Percentiles rank a stretch among this genome's conserved stretches.
Conservation (phyloP, 208 protist species). For the Trypanosoma platydactyli region DNA sequence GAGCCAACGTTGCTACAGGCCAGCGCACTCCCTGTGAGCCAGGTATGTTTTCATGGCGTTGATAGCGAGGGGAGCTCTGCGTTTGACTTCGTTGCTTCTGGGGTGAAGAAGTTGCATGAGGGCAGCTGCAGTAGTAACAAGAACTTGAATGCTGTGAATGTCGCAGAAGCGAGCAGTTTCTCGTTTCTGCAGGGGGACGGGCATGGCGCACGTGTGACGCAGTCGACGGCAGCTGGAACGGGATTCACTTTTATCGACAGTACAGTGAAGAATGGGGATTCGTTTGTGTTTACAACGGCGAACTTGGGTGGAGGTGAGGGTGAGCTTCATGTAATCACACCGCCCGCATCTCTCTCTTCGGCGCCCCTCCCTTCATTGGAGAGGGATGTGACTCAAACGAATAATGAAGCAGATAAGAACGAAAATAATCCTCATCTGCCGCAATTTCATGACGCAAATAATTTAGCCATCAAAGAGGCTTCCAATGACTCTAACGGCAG, state of each 20-base stretch:
- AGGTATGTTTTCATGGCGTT: neutral
- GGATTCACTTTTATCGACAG: neutral
- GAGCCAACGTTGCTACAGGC: constrained; percentile 25
- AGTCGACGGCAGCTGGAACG: neutral
- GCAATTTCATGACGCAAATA: neutral
- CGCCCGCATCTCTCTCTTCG: neutral
- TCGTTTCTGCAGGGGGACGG: constrained; percentile 15
- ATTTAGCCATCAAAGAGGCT: neutral
- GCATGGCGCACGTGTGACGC: neutral
- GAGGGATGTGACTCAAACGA: neutral
- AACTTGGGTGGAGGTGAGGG: neutral
- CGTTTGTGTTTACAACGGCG: neutral
- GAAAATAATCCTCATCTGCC: neutral
- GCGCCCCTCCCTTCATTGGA: too few species aligned
- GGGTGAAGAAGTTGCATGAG: neutral
- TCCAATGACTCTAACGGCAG: neutral
- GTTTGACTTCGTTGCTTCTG: constrained; percentile 27
- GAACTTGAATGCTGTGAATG: constrained; percentile 7
- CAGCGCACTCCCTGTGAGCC: constrained; percentile 5
- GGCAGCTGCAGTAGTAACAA: neutral
- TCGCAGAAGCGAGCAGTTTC: constrained; percentile 23
- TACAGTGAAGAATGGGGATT: neutral
- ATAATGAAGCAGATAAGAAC: neutral
- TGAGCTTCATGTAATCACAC: neutral
- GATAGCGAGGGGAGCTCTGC: constrained; percentile 10